Evolutionary conservation across 257 asterid species (phyloP).

Genomic region (Solanum sitiens): DNA sequence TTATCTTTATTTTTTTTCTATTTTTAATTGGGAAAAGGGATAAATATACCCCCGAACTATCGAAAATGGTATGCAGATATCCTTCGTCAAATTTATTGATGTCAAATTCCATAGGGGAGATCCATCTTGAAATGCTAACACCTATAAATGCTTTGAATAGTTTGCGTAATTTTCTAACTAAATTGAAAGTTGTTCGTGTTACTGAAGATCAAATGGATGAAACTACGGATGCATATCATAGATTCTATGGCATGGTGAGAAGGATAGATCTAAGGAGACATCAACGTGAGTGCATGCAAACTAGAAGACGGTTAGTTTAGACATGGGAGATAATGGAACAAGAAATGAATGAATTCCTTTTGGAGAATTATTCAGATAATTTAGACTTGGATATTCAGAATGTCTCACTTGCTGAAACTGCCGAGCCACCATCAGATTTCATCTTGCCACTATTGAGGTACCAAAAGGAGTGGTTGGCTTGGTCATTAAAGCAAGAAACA

Average conservation of each 20-base stretch:
- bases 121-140: background rate
- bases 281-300: constrained; percentile 25
- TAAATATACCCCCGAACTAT: too few relatives aligned
- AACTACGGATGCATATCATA: background rate
- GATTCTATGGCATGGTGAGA: background rate
- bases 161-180: background rate
- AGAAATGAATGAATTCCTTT: constrained; percentile 48
- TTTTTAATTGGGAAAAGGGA: too few relatives aligned
- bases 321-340: constrained; percentile 62
- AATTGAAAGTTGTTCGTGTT: background rate
- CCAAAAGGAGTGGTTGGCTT: constrained; percentile 90
- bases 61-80: too few relatives aligned
- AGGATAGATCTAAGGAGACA: constrained; percentile 1
- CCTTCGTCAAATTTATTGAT: too few relatives aligned
- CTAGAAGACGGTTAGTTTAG: constrained; percentile 2
- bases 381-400: constrained; percentile 13
- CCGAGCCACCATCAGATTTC: constrained; percentile 59
- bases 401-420: constrained; percentile 39
- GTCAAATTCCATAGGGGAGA: background rate
- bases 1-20: background rate
- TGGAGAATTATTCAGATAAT: constrained; percentile 32
- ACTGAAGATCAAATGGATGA: background rate
- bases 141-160: background rate
- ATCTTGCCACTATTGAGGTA: constrained; percentile 63
- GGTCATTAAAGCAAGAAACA: constrained; percentile 87